A percentile compares a stretch with the other conserved stretches of the same genome.
Evolutionary conservation across 2,329 filamentous ascomycete genomes (phyloP).

Genomic region (Colletotrichum tabaci): DNA sequence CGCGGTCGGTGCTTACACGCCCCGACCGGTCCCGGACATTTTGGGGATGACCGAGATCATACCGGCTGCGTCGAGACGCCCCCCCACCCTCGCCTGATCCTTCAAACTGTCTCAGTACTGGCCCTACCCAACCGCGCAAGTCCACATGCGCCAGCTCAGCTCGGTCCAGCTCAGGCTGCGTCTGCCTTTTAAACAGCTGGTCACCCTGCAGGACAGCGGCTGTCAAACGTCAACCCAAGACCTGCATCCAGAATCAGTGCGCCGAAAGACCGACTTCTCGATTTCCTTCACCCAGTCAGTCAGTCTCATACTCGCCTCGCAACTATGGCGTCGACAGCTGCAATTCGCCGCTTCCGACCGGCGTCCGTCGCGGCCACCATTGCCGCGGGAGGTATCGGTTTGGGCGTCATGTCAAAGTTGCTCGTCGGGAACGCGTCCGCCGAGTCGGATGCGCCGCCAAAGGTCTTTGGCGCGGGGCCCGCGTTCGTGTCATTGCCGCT

Average conservation of each 20-base stretch:
- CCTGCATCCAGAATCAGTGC: constrained; percentile 4
- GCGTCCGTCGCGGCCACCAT: constrained; percentile 45
- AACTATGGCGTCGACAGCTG: constrained; percentile 25
- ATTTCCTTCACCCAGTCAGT: background rate
- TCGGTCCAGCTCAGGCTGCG: background rate
- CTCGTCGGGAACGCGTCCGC: constrained; percentile 43
- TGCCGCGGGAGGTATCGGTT: constrained; percentile 30
- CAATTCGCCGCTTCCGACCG: constrained; percentile 42
- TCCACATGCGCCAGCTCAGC: background rate
- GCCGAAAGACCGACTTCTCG: background rate
- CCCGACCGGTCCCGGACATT: constrained; percentile 38
- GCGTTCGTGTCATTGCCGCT: constrained; percentile 84
- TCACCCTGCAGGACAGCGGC: background rate
- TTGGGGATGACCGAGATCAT: constrained; percentile 39
- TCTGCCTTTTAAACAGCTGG: background rate
- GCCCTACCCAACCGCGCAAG: background rate
- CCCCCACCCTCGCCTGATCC: constrained; percentile 11
- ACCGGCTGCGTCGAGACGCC: constrained; percentile 8
- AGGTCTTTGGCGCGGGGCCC: constrained; percentile 53
- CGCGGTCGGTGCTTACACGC: background rate
- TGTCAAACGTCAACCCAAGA: background rate
- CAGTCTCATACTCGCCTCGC: background rate
- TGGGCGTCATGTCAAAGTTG: constrained; percentile 44
- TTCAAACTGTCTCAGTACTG: constrained; percentile 24
- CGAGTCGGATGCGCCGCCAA: constrained; percentile 27